Evolutionary conservation across 2,329 filamentous ascomycete species (phyloP), one percentile per base, ranked within the genome.

Genomic region (Nothopassalora personata): DNA sequence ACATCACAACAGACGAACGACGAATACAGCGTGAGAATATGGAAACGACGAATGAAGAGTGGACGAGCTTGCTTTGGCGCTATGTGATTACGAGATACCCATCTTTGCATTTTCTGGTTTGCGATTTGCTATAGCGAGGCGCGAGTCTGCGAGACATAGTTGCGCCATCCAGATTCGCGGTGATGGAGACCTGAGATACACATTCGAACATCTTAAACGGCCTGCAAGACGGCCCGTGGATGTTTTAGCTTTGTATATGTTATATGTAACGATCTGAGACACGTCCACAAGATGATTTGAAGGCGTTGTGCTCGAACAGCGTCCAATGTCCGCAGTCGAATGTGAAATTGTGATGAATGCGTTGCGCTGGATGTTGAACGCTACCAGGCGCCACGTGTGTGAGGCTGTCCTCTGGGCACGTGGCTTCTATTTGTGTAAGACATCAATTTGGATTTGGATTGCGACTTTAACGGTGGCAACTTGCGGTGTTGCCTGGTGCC

Each of bases 81-180:
- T 55, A 34, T 55, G 53, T 55, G 18, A 30, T 55, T 48, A 55
- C 45, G 53, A 55, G 55, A 57, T 57, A 57, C 55, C 55, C 55
- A 52, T 52, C 39, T 30, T 18, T 15, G 51, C 51, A 51, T 51
- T 51, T 34, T 6, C 19, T 18, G 18, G 28, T 31, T 23, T 28
- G 28, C 28, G 46, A 49, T 49, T 49, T 31, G 46, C 19, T 43
- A 18, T 15, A 43, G 13, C 13, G 18, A 18, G 23, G 23, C 23
- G 23, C 23, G 23, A 23, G 23, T 23, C 23, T 23, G 23, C 23
- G 23, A 23, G 23, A 23, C 23, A 23, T 23, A 3, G 23, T 23
- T 1, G 23, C 23, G 23, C 23, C 23, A 23, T 23, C 23, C 23
- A 15, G 39, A 18, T 15, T 43, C 13, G 13, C 18, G 39, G 39